Base-by-base conservation (phyloP, 257 asterid genomes). In the Fraxinus excelsior region DNA sequence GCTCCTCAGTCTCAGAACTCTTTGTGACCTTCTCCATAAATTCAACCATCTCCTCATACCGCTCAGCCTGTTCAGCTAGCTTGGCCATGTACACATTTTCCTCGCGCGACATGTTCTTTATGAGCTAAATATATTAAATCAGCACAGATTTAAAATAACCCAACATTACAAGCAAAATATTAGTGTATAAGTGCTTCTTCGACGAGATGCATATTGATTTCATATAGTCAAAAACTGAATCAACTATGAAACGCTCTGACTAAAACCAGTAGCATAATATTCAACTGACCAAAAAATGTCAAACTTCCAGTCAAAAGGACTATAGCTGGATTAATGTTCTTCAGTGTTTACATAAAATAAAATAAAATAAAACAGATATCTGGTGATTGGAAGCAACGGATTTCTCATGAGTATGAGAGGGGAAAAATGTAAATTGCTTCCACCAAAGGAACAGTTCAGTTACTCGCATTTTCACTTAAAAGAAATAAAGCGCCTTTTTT, bases 41-140 rank as follows among this genome's bases (percentile, higher is more conserved):
- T 76, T 78, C 81, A 64, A 72, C 69, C 81, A 78, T 78, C 73
- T 78, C 81, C 77, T 78, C 81, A 64, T 78, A 78, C 78, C 78
- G 53, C 78, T 78, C 81, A 32, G 81, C 81, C 60, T 78, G 77
- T 49, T 78, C 81, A 25, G 78, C 81, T 49, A 78, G 65, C 68
- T 78, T 78, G 77, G 81, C 81, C 81, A 72, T 72, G 78, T 78
- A 78, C 73, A 78, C 81, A 72, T 78, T 72, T 67, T 64, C 81
- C 67, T 78, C 78, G 1, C 78, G 81, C 26, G 76, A 72, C 81
- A 78, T 78, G 56, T 64, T 64, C 62, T 64, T 42, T n/a, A 29
- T 64, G 26, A 64, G 31, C 18, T 49, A 19, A 70, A 37, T 58
- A 28, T 72, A 64, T 26, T 71, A 74, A 25, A 60, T 29, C 73